These are phyloP conservation scores for Russula foetens DNA, from an alignment of 768 basidiomycete species.

Conservation along the genomic window DNA sequence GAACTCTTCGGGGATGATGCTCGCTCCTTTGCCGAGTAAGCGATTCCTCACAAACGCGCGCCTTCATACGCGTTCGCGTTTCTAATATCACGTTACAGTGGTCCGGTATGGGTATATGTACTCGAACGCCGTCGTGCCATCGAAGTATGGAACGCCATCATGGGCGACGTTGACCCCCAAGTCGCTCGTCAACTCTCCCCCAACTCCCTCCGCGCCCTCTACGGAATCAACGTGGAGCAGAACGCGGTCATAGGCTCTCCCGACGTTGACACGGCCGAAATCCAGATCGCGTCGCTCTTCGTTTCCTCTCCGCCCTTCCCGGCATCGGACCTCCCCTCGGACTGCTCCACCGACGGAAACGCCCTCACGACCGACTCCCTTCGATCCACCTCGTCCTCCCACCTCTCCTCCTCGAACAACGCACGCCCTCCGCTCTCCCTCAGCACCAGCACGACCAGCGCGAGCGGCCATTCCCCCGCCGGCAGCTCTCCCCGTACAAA, in stretches of 20 bases:
- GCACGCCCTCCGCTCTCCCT: neutral
- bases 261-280: conserved; percentile 60
- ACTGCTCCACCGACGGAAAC: conserved; percentile 29
- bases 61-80: no score
- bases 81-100: conserved; percentile 35
- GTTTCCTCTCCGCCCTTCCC: conserved; percentile 79
- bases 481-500: conserved; percentile 35
- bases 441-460: conserved; percentile 12
- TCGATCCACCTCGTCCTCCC: conserved; percentile 39
- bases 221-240: conserved; percentile 44
- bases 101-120: conserved; percentile 88
- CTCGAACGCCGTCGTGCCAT: conserved; percentile 77
- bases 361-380: conserved; percentile 24
- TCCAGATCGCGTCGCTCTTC: conserved; percentile 72
- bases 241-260: conserved; percentile 71
- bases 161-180: conserved; percentile 58
- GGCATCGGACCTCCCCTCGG: conserved; percentile 50
- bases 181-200: conserved; percentile 47
- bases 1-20: conserved; percentile 79
- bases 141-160: conserved; percentile 70
- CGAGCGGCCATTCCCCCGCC: conserved; percentile 28
- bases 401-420: conserved; percentile 32
- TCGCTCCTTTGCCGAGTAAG: conserved; percentile 68
- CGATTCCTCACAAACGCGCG: neutral
- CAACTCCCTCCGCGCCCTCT: conserved; percentile 63